Evolutionary conservation across 1,284 basidiomycete genomes (phyloP).

Genomic region (Rugiboletus extremiorientalis): DNA sequence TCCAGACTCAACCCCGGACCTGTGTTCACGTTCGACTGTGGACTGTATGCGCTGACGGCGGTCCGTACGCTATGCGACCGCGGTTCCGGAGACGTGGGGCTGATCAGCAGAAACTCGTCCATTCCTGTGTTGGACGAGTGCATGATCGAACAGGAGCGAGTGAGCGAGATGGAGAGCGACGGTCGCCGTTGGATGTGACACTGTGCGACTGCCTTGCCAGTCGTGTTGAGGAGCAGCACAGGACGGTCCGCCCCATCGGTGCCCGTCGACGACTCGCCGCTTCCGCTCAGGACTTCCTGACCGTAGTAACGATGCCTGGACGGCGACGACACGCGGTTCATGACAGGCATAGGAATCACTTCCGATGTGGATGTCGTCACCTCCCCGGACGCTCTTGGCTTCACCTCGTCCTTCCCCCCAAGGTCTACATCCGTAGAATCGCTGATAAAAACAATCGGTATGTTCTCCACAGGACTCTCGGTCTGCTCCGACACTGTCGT

Average conservation of each 20-base stretch:
- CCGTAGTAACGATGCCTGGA: slow-evolving; percentile 23
- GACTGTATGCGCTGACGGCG: not conserved
- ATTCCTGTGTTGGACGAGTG: slow-evolving; percentile 19
- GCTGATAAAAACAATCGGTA: slow-evolving; percentile 23
- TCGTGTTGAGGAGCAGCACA: not conserved
- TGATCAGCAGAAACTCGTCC: slow-evolving; percentile 25
- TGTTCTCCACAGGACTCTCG: slow-evolving; percentile 1
- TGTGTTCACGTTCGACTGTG: not conserved
- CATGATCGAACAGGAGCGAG: slow-evolving; percentile 12
- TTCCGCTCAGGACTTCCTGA: slow-evolving; percentile 5
- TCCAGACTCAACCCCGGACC: not conserved
- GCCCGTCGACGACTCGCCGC: not conserved
- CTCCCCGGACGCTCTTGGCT: slow-evolving; percentile 2
- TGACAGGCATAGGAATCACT: slow-evolving; percentile 17
- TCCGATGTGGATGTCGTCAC: not conserved
- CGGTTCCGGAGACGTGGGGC: slow-evolving; percentile 4
- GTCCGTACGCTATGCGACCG: slow-evolving; percentile 12
- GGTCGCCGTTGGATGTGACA: slow-evolving; percentile 9
- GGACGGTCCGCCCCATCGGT: not conserved
- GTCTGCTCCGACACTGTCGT: not conserved
- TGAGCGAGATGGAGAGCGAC: slow-evolving; percentile 16
- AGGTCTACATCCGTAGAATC: slow-evolving; percentile 7
- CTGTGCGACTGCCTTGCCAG: not conserved
- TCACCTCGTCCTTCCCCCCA: slow-evolving; percentile 1
- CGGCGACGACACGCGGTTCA: slow-evolving; percentile 20